Evolutionary conservation across 306 rosid species (phyloP), one percentile per base, ranked within the genome.

Genomic region (Medicago arabica): DNA sequence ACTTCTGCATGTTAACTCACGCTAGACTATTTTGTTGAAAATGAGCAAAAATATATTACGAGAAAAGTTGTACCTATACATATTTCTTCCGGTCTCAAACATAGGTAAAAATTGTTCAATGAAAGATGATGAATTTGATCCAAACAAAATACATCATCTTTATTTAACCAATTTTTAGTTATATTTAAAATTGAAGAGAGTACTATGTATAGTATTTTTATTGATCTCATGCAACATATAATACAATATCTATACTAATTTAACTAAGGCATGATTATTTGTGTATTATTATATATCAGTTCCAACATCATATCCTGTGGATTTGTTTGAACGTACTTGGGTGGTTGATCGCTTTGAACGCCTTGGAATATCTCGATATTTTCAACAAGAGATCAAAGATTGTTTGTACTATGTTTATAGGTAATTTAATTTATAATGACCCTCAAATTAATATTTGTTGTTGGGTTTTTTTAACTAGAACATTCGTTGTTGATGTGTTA

Each of bases 311-410:
- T 89, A 89, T 73, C 99, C 98, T 0, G 96, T 96, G 43, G 99
- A 96, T 60, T 49, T 90, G 89, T 96, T 96, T 53, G 99, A 96
- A 67, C 96, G 87, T 43, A 79, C 89, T 38, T 96, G 99, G 99
- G 79, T 64, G 25, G 91, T 83, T 43, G 99, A 92, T 82, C 86
- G 99, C 15, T 54, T 96, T n/a, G 88, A 89, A 51, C 92, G 99
- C 36, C 85, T 96, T 0, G 99, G 99, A 79, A 81, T 96, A 64
- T 90, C 96, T 0, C 80, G 90, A 41, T 90, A 58, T 78, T 90
- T 96, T 74, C 61, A 82, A 73, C 71, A 80, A 38, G 90, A 90
- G 82, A 85, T 92, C 19, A 78, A 85, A 72, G 91, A 88, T 15
- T 96, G 92, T 65, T 19, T 88, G 23, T 69, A 36, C 14, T 90